Conservation (phyloP, 2,329 filamentous ascomycete genomes). For the Pyrenochaeta sp. region DNA sequence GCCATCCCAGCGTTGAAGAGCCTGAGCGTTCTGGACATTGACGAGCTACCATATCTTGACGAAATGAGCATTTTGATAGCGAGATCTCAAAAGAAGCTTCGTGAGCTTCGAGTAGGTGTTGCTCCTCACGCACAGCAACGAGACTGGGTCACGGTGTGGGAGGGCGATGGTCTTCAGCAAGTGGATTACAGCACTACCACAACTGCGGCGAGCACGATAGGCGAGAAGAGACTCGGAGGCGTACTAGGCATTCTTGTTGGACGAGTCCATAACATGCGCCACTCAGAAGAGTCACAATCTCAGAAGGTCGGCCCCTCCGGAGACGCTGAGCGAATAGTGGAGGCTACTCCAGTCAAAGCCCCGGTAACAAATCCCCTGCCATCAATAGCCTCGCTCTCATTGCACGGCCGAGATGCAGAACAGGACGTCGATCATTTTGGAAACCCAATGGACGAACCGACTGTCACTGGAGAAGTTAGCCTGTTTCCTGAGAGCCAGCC, state of each 20-base stretch:
- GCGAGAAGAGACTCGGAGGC: constrained; percentile 71
- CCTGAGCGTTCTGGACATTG: constrained; percentile 80
- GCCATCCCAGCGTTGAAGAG: constrained; percentile 78
- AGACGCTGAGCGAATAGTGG: constrained; percentile 21
- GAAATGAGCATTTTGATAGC: constrained; percentile 82
- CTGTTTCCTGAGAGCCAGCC: constrained; percentile 28
- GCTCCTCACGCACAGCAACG: constrained; percentile 62
- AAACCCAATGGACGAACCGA: constrained; percentile 31
- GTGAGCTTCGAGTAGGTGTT: constrained; percentile 78
- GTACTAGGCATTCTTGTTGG: constrained; percentile 74
- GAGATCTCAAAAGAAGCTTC: constrained; percentile 70
- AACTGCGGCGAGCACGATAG: constrained; percentile 61
- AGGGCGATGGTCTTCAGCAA: constrained; percentile 69
- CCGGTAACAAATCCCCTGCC: constrained; percentile 22
- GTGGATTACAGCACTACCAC: constrained; percentile 67
- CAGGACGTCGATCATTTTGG: constrained; percentile 38
- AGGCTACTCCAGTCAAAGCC: constrained; percentile 29
- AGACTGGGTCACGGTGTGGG: constrained; percentile 70
- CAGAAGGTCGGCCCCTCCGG: constrained; percentile 16
- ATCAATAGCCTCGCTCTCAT: constrained; percentile 24
- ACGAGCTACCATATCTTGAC: constrained; percentile 82
- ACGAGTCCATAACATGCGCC: constrained; percentile 68
- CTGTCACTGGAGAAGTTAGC: constrained; percentile 36
- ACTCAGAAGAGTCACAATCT: constrained; percentile 38
- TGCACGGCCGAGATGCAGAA: constrained; percentile 42